phyloP scores from a whole-genome alignment of 73 alveolate genomes.

The Tetrahymena elliotti region DNA sequence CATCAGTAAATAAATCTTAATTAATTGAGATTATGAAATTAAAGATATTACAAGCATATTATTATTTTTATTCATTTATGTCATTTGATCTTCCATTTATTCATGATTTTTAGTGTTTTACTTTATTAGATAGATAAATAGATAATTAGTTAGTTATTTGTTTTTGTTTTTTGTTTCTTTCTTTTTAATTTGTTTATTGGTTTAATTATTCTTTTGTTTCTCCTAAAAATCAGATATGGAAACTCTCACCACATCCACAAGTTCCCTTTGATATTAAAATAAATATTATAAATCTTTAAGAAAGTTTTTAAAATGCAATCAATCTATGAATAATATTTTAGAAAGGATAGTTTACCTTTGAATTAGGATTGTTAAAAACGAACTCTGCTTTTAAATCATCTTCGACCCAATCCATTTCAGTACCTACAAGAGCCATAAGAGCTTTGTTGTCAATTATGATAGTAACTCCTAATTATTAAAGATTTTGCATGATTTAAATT shows the following conservation, averaged over 20 bases:
- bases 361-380: constrained; percentile 73
- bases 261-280: constrained; percentile 13
- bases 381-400: constrained; percentile 64
- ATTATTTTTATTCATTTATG: not conserved
- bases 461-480: constrained; percentile 45
- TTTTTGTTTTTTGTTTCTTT: not conserved
- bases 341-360: constrained; percentile 14
- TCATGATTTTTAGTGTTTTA: not conserved
- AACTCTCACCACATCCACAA: constrained; percentile 87
- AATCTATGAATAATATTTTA: no score
- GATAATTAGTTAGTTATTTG: not conserved
- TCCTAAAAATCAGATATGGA: constrained; percentile 47
- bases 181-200: not conserved
- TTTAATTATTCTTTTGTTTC: not conserved
- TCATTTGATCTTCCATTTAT: not conserved
- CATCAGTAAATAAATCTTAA: no score
- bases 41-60: no score
- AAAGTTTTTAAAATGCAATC: no score
- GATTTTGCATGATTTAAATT: not conserved
- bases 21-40: no score
- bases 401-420: constrained; percentile 78
- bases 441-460: constrained; percentile 70
- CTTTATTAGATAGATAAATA: not conserved
- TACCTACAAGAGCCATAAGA: constrained; percentile 68
- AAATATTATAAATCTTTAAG: no score